Conservation (phyloP, 2,329 filamentous ascomycete genomes). For the Nannizziopsis barbatae region DNA sequence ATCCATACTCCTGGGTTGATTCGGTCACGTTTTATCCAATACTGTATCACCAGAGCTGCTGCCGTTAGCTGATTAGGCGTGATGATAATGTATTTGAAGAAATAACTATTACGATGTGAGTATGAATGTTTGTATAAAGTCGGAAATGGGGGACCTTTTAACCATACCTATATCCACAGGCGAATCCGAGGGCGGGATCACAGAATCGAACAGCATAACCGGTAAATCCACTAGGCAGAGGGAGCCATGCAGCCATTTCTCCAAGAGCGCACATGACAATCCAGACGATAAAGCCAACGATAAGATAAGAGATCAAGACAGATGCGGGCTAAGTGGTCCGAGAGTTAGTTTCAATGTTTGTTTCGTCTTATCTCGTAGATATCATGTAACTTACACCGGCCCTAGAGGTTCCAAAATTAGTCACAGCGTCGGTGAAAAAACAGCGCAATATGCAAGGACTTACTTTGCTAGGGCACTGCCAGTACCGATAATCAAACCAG, state of each 20-base stretch:
- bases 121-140: conserved; percentile 17
- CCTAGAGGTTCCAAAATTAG: conserved; percentile 20
- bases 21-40: conserved; percentile 55
- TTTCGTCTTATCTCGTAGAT: no score
- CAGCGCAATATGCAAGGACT: conserved; percentile 1
- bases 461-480: conserved; percentile 37
- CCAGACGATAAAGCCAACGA: conserved; percentile 52
- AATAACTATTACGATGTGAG: conserved; percentile 41
- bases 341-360: no score
- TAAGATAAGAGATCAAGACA: conserved; percentile 35
- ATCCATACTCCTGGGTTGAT: conserved; percentile 75
- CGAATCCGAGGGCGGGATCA: conserved; percentile 42
- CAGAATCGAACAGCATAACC: conserved; percentile 34
- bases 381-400: conserved; percentile 26
- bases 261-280: conserved; percentile 47
- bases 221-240: conserved; percentile 39
- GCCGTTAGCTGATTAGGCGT: conserved; percentile 79
- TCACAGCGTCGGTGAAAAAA: neutral
- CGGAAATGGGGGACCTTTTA: conserved; percentile 20
- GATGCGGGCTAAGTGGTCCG: conserved; percentile 26
- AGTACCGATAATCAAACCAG: conserved; percentile 45
- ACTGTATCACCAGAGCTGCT: conserved; percentile 65
- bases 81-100: conserved; percentile 72
- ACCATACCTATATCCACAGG: conserved; percentile 38
- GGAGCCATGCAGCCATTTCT: conserved; percentile 41